Percentiles rank a stretch among this genome's conserved stretches.
Conservation (phyloP, 2,329 filamentous ascomycete species). For the Alternaria gansuensis region DNA sequence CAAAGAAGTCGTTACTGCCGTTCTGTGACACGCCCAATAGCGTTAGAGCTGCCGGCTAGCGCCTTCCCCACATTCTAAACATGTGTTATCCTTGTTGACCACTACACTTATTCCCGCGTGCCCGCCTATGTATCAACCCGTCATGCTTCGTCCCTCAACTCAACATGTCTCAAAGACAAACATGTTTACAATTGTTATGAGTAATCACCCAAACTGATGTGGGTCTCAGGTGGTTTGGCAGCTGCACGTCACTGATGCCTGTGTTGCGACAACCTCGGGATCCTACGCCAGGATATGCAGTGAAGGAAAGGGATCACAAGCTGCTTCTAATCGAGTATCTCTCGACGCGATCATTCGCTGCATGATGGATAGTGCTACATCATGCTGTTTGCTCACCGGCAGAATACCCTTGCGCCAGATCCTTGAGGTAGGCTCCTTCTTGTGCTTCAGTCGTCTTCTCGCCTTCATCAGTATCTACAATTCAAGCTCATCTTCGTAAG, state of each 20-base stretch:
- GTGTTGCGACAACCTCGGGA: conserved; percentile 1
- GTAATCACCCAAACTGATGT: no score
- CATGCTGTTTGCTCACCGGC: not conserved
- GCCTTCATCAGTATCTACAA: not conserved
- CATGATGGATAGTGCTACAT: not conserved
- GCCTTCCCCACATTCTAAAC: conserved; percentile 9
- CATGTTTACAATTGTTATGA: no score
- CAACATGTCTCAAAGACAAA: no score
- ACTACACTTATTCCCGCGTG: not conserved
- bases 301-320: conserved; percentile 8
- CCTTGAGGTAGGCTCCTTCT: not conserved
- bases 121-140: not conserved
- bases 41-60: conserved; percentile 1
- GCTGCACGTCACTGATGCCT: not conserved
- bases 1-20: not conserved
- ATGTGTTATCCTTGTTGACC: not conserved
- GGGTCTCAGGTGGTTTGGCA: not conserved
- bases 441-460: not conserved
- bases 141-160: not conserved
- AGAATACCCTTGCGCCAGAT: not conserved
- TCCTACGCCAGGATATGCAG: not conserved
- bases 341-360: conserved; percentile 6
- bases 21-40: not conserved
- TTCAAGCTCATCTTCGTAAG: not conserved
- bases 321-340: not conserved